Base-by-base conservation (phyloP, 2,329 filamentous ascomycete genomes). In the Ceratocystis colombiana region DNA sequence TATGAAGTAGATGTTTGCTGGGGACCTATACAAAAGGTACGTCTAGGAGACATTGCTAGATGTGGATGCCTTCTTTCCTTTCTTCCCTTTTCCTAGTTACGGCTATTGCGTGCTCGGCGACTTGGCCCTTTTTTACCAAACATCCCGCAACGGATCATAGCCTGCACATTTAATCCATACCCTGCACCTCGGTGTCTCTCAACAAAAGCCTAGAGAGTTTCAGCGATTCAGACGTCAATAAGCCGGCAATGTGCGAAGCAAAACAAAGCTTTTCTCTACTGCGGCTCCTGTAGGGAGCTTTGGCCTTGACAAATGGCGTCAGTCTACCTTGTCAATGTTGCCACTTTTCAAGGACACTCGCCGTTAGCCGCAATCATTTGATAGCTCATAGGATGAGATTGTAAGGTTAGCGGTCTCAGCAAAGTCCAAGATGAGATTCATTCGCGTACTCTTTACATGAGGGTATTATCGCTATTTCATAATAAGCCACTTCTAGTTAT, bases 271-370 rank as follows among this genome's bases (percentile, higher is more conserved):
- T 45, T 33, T 45, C 55, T n/a, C 48, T 53, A n/a, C 22, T 20
- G 20, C 28, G 2, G 48, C n/a, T n/a, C 22, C 22, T 25, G n/a
- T n/a, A 3, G 48, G 48, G n/a, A 37, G 28, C 55, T 59, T 59
- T 30, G 55, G 30, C 55, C 28, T 33, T 15, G 61, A 20, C 15
- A 17, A 20, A 67, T 67, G 62, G 66, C 66, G 66, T 67, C 66
- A 67, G 44, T 57, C 66, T 62, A 64, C 66, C 66, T 62, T 63
- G 64, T 61, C 25, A 30, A 46, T 53, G 45, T 22, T 67, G 69
- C 66, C 66, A 70, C 69, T 69, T 68, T 66, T 69, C 69, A 55
- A 68, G 67, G 61, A 70, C 64, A 37, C 46, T 64, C 37, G 17
- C 25, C 59, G 44, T 59, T 28, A 17, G 25, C 10, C 22, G 25